Evolutionary conservation across 2,329 filamentous ascomycete species (phyloP), one percentile per base, ranked within the genome.

Genomic region (Aspergillus pseudoterreus): DNA sequence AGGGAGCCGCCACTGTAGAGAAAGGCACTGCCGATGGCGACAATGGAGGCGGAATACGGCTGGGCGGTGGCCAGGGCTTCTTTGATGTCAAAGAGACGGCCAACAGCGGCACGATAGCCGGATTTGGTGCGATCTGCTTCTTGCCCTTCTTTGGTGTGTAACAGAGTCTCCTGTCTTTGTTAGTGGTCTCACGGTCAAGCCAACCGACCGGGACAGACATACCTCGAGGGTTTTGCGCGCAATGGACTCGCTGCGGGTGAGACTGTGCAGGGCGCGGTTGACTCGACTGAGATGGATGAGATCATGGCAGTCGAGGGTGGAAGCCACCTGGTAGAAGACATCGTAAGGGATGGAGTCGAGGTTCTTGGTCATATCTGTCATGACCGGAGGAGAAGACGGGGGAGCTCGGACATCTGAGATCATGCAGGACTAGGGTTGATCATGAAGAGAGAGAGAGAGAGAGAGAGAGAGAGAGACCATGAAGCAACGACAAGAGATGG

Each of bases 1-100:
- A 91, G 70, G 10, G 82, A 75, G 5, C 87, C 85, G 51, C 82
- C 77, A 15, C 75, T 73, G 63, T 87, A 90, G 2, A 84, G 66
- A 66, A 85, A 89, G 3, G 76, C 74, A 21, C 82, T 78, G 3
- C 79, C 84, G 47, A 82, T 73, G 3, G 79, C 86, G 30, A 90
- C 63, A 0, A 84, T 72, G 2, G 78, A 79, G 14, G 80, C 79
- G 0, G 81, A 77, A 63, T 82, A 90, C 0, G 88, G 88, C 30
- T 76, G 70, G 4, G 83, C 84, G 19, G 75, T 77, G 3, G 82
- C 76, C 44, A 88, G 73, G 19, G 87, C 83, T 47, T 80, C 69
- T 47, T 80, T 77, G 45, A 84, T 75, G 63, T 86, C 85, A 54
- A 82, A 80, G 9, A 86, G 73, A 43, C 79, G 75, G n/a, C 82